Percentiles rank a stretch among this genome's conserved stretches.
phyloP scores from a whole-genome alignment of 148 eudicot species.

The Heliamphora exappendiculata region DNA sequence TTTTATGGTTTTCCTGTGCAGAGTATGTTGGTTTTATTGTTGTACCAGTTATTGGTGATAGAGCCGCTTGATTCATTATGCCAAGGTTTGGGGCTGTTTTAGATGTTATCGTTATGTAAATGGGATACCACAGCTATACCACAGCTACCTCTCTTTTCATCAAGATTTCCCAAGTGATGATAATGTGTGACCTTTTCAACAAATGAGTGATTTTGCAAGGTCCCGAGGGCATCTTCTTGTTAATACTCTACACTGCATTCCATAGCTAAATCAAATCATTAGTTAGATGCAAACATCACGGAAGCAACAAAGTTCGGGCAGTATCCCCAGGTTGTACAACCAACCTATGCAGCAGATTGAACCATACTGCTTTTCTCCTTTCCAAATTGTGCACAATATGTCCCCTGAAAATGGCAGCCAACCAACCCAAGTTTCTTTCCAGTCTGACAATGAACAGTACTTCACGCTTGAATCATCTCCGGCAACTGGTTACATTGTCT shows the following conservation, averaged over 20 bases:
- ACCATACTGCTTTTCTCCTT: slow-evolving; percentile 11
- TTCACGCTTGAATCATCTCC: slow-evolving; percentile 19
- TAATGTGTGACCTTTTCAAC: neutral
- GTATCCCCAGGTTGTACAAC: neutral
- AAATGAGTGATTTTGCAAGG: neutral
- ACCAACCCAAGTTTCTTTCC: neutral
- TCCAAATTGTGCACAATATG: slow-evolving; percentile 4
- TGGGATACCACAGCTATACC: neutral
- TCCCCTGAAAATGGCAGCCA: slow-evolving; percentile 5
- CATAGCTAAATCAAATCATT: neutral
- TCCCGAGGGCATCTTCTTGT: neutral
- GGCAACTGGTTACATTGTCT: neutral
- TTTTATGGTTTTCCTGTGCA: slow-evolving; percentile 6
- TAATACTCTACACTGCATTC: neutral
- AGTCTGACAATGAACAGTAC: slow-evolving; percentile 1
- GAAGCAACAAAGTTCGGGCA: neutral
- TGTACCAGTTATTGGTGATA: neutral
- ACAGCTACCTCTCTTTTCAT: neutral
- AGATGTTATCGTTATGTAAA: neutral
- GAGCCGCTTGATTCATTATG: neutral
- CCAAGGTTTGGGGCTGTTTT: neutral
- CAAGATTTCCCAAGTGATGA: neutral
- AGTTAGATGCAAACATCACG: slow-evolving; percentile 6
- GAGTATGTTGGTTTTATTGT: neutral
- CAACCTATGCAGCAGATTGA: slow-evolving; percentile 17